phyloP scores from a whole-genome alignment of 1,139 yeast genomes.

The Pichia sp. region DNA sequence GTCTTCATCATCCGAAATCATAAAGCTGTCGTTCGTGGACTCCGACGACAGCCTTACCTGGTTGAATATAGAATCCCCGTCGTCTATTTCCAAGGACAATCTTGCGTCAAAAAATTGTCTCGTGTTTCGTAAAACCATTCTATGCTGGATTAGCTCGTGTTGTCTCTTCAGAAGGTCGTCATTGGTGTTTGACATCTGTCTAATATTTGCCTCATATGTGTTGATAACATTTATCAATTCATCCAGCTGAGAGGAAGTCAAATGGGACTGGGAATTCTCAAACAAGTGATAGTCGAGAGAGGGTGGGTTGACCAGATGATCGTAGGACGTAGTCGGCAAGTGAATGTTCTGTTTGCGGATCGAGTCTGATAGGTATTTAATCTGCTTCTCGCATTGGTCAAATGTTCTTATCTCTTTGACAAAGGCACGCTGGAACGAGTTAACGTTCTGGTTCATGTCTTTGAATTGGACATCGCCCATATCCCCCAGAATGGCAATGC shows the following conservation, averaged over 20 bases:
- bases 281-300: slow-evolving; percentile 16
- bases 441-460: slow-evolving; percentile 74
- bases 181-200: slow-evolving; percentile 42
- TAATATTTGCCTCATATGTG: slow-evolving; percentile 41
- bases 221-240: slow-evolving; percentile 38
- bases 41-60: slow-evolving; percentile 28
- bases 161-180: slow-evolving; percentile 37
- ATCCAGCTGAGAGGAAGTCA: slow-evolving; percentile 40
- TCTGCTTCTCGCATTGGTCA: slow-evolving; percentile 62
- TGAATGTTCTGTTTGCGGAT: slow-evolving; percentile 28
- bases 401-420: slow-evolving; percentile 72
- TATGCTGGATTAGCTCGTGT: slow-evolving; percentile 41
- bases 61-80: slow-evolving; percentile 24
- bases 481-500: slow-evolving; percentile 76
- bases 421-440: slow-evolving; percentile 82
- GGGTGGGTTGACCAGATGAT: slow-evolving; percentile 24
- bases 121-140: slow-evolving; percentile 42
- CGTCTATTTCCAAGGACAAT: slow-evolving; percentile 29
- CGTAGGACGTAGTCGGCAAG: slow-evolving; percentile 26
- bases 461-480: slow-evolving; percentile 84
- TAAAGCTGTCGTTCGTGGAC: slow-evolving; percentile 25
- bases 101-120: slow-evolving; percentile 32
- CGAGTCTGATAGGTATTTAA: slow-evolving; percentile 36
- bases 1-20: slow-evolving; percentile 27
- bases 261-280: slow-evolving; percentile 15